A percentile compares a stretch with the other conserved stretches of the same genome.
Evolutionary conservation across 768 basidiomycete genomes (phyloP).

Genomic region (Boletus coccyginus): DNA sequence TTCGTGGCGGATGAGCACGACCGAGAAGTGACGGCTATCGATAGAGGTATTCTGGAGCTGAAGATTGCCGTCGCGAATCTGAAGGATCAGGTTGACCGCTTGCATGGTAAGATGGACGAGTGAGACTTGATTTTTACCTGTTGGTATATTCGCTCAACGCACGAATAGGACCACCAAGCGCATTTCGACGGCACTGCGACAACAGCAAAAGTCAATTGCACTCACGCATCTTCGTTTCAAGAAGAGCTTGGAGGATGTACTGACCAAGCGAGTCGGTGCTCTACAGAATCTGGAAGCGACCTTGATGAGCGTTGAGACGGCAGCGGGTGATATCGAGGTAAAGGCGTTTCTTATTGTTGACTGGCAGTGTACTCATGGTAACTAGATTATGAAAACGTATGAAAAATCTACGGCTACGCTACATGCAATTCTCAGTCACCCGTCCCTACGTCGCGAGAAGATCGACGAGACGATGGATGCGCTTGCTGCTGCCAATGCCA

Average conservation of each 20-base stretch:
- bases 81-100: constrained; percentile 60
- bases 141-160: neutral
- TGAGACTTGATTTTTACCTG: constrained; percentile 27
- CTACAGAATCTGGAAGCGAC: constrained; percentile 75
- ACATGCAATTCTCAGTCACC: constrained; percentile 71
- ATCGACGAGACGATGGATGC: constrained; percentile 88
- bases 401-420: constrained; percentile 80
- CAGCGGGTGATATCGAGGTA: constrained; percentile 89
- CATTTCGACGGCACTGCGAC: constrained; percentile 60
- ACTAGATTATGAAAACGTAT: constrained; percentile 83
- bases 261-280: constrained; percentile 71
- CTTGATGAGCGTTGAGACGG: constrained; percentile 77
- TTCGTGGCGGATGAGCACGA: constrained; percentile 47
- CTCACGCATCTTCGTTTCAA: constrained; percentile 75
- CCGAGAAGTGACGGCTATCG: constrained; percentile 67
- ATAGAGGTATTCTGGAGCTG: constrained; percentile 79
- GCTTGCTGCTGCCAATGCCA: constrained; percentile 76
- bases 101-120: constrained; percentile 75
- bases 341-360: constrained; percentile 12
- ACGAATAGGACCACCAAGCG: constrained; percentile 59
- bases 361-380: neutral
- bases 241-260: constrained; percentile 76
- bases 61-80: constrained; percentile 67
- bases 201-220: constrained; percentile 72
- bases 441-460: constrained; percentile 70